A percentile compares a stretch with the other conserved stretches of the same genome.
Evolutionary conservation across 352 stramenopile species (phyloP).

Genomic region (Phytopythium kandeliae): DNA sequence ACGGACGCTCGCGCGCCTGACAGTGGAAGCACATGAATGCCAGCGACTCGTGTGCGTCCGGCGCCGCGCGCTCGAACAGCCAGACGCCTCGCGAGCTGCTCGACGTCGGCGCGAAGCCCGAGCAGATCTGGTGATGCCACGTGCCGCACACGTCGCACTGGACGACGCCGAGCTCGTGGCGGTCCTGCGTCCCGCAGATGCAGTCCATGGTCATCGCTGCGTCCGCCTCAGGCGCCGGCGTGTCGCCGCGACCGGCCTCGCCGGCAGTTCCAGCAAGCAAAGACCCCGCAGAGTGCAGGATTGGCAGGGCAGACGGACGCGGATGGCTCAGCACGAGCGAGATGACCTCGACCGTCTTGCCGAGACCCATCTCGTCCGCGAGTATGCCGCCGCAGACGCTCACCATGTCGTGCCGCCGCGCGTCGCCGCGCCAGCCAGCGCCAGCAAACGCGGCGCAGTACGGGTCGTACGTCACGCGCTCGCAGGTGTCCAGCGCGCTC

Average conservation of each 20-base stretch:
- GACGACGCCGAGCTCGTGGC: conserved; percentile 35
- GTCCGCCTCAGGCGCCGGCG: not conserved
- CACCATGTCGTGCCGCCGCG: conserved; percentile 4
- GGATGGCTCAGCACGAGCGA: conserved; percentile 45
- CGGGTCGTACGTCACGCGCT: conserved; percentile 26
- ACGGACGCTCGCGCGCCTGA: conserved; percentile 29
- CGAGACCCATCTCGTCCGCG: conserved; percentile 90
- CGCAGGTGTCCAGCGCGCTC: not conserved
- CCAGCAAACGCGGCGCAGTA: conserved; percentile 25
- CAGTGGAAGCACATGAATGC: conserved; percentile 67
- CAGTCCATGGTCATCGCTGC: conserved; percentile 22
- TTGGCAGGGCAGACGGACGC: conserved; percentile 4
- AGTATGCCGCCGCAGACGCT: conserved; percentile 81
- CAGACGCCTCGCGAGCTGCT: conserved; percentile 9
- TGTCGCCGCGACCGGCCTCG: not conserved
- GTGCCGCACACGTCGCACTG: conserved; percentile 43
- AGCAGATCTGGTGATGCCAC: conserved; percentile 66
- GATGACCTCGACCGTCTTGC: conserved; percentile 85
- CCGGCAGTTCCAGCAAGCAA: not conserved
- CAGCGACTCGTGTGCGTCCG: not conserved
- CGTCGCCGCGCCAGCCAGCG: not conserved
- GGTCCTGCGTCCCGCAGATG: conserved; percentile 40
- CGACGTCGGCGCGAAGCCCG: conserved; percentile 19
- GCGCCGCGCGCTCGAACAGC: conserved; percentile 9
- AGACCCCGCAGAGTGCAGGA: conserved; percentile 39